A percentile compares a stretch with the other conserved stretches of the same genome.
Conservation (phyloP, 441 rosid genomes). For the Eruca vesicaria region DNA sequence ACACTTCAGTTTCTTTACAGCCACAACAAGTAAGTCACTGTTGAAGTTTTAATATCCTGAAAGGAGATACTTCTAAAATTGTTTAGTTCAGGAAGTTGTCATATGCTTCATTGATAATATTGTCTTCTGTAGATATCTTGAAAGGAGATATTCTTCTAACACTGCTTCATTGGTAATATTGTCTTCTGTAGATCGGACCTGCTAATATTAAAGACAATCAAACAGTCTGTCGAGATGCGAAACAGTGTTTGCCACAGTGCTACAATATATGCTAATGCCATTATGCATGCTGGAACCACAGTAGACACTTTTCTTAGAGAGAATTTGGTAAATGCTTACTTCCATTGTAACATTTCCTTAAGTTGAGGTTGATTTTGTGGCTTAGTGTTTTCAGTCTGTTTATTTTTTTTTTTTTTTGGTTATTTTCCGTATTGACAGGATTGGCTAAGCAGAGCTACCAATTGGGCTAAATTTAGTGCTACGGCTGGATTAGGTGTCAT, state of each 20-base stretch:
- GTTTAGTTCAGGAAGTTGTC: not conserved
- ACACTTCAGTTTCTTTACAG: constrained; percentile 89
- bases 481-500: constrained; percentile 98
- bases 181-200: constrained; percentile 71
- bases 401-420: constrained; percentile 14
- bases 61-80: not conserved
- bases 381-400: not conserved
- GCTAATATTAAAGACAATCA: constrained; percentile 85
- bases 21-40: constrained; percentile 80
- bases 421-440: constrained; percentile 53
- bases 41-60: constrained; percentile 4
- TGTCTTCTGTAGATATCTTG: constrained; percentile 52
- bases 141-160: no score
- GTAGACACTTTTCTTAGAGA: constrained; percentile 96
- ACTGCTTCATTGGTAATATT: constrained; percentile 12
- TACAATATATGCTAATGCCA: constrained; percentile 93
- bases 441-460: constrained; percentile 98
- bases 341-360: not conserved
- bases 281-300: constrained; percentile 99
- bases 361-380: constrained; percentile 8
- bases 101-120: constrained; percentile 10
- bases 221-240: constrained; percentile 97
- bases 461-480: constrained; percentile 99
- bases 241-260: constrained; percentile 98
- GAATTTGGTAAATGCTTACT: constrained; percentile 57